phyloP scores from a whole-genome alignment of 2,329 filamentous ascomycete genomes.

The Aspergillus intermedius region DNA sequence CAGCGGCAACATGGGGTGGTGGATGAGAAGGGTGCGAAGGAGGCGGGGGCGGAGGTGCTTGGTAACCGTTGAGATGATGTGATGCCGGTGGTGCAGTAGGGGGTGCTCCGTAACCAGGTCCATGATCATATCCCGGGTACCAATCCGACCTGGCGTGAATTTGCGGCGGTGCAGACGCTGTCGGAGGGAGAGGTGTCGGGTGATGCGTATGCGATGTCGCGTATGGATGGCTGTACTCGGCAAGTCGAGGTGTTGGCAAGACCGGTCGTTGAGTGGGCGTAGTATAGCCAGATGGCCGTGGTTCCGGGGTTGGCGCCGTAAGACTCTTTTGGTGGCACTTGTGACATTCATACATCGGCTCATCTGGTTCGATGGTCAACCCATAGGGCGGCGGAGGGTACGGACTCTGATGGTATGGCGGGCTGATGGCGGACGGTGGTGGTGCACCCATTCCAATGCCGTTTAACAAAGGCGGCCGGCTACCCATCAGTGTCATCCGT shows the following conservation, averaged over 20 bases:
- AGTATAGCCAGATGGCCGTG: conserved; percentile 29
- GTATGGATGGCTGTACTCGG: conserved; percentile 27
- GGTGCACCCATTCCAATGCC: conserved; percentile 18
- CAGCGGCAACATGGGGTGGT: conserved; percentile 16
- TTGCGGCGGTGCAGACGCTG: conserved; percentile 23
- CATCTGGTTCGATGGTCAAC: conserved; percentile 10
- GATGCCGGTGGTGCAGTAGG: conserved; percentile 36
- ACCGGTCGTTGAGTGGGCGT: conserved; percentile 26
- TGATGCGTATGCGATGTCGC: conserved; percentile 20
- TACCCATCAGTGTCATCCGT: conserved; percentile 46
- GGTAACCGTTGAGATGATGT: conserved; percentile 48
- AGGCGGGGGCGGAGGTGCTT: conserved; percentile 22
- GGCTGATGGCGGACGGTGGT: conserved; percentile 5
- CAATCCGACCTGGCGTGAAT: conserved; percentile 24
- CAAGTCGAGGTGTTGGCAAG: conserved; percentile 25
- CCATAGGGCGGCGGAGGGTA: conserved; percentile 11
- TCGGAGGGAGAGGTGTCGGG: conserved; percentile 20
- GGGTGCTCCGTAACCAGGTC: conserved; percentile 15
- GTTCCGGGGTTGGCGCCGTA: conserved; percentile 26
- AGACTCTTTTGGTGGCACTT: conserved; percentile 56
- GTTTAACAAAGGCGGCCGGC: conserved; percentile 33
- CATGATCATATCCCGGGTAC: conserved; percentile 11
- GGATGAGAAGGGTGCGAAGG: conserved; percentile 24
- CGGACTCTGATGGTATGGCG: conserved; percentile 21
- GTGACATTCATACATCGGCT: conserved; percentile 63